Evolutionary conservation across 2,329 filamentous ascomycete species (phyloP), one percentile per base, ranked within the genome.

Genomic region (Ascochyta viciae-villosae): DNA sequence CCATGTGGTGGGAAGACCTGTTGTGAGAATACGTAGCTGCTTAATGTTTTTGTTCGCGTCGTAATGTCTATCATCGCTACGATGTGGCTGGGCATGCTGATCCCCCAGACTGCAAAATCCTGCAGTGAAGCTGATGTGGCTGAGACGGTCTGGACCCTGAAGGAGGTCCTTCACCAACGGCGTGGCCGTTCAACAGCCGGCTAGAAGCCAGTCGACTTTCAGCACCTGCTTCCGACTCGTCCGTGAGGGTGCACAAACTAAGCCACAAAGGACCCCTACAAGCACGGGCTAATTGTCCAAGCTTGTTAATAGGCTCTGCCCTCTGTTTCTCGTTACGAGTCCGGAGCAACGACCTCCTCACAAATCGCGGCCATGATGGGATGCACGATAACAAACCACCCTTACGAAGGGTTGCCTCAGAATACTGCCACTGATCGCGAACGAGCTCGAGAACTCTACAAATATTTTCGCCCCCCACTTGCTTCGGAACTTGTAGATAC

Each of bases 371-470:
- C 15, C n/a, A 56, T 56, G 53, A 38, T 26, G 19, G 38, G 41
- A 13, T 22, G 42, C 47, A 39, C 47, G n/a, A 35, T 46, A 8
- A 23, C 43, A 22, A 43, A 37, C 3, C 46, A 24, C 6, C 46
- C 53, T 10, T 50, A 50, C 22, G 13, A 23, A 15, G 47, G 46
- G 1, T 24, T 56, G 37, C 37, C 53, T 24, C 53, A 51, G 5
- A 56, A 51, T 5, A 50, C 43, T n/a, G 29, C 23, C 26, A 50
- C 29, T 16, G 63, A 65, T 29, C 39, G 37, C 19, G 29, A 51
- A n/a, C 57, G 66, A 16, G 62, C 63, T 12, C 40, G 65, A n/a
- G 67, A 70, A 55, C 63, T 71, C 6, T 70, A 71, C 62, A 69
- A 68, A 40, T 71, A 70, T 51, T 70, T 66, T 44, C 52, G 51